Evolutionary conservation across 768 basidiomycete genomes (phyloP), one percentile per base, ranked within the genome.

Genomic region (Phanerochaete sordida): DNA sequence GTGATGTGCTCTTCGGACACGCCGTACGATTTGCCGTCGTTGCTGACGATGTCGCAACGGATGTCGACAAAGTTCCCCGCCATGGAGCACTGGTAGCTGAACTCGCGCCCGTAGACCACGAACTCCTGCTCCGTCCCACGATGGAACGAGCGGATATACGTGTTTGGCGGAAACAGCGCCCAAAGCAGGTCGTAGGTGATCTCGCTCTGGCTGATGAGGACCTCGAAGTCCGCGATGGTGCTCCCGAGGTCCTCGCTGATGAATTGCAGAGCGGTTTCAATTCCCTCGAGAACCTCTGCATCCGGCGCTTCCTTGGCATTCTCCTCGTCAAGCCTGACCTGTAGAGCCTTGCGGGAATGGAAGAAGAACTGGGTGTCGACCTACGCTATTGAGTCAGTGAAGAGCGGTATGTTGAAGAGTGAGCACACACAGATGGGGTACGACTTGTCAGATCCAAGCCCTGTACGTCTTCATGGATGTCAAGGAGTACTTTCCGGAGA

Each of bases 181-280:
- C 59, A 60, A 24, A 60, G 48, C 24, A 60, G 26, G 28, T 56
- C 33, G 44, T 39, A 60, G 5, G 59, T 46, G 19, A 60, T 60
- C 19, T 37, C 19, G 3, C 53, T 24, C 35, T 58, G 47, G 13
- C 33, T 33, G 57, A 26, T 23, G 11, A 51, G 28, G 16, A 51
- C 28, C 11, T 31, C 50, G n/a, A 51, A 31, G 50, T 54, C 53
- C 1, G 52, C 27, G 23, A 55, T 52, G 21, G 37, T 47, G 27
- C 19, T 15, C 8, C 30, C 27, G 23, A 50, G 35, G 51, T 59
- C 58, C 30, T 59, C 58, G 15, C 6, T 39, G 43, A 59, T 49
- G 45, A 55, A 33, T 30, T 60, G 44, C 6, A 54, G 31, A 3
- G 59, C 59, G 7, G 37, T 44, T 26, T 54, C 30, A 28, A 60